Percentiles rank a stretch among this genome's conserved stretches.
Conservation (phyloP, 164 flowering plant species). For the Echeveria elegans region DNA sequence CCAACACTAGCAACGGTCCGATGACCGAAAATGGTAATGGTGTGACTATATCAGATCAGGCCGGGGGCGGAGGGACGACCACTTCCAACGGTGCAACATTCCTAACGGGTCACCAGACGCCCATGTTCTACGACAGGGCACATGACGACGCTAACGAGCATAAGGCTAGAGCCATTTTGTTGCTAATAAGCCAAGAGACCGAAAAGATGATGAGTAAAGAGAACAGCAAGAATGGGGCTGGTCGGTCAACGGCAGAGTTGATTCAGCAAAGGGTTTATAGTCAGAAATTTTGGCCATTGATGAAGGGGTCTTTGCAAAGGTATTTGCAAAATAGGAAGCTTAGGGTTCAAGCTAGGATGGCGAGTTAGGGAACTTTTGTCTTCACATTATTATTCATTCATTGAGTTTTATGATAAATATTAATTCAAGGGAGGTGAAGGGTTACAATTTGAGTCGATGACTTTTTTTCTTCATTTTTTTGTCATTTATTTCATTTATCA, state of each 20-base stretch:
- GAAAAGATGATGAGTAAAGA: conserved; percentile 12
- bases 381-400: no score
- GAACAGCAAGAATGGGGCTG: background rate
- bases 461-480: no score
- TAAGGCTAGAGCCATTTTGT: conserved; percentile 45
- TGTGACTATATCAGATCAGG: background rate
- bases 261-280: conserved; percentile 6
- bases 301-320: conserved; percentile 50
- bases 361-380: conserved; percentile 11
- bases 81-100: background rate
- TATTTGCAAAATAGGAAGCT: conserved; percentile 49
- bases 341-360: conserved; percentile 29
- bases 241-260: background rate
- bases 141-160: background rate
- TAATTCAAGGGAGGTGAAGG: no score
- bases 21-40: background rate
- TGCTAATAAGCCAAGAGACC: conserved; percentile 29
- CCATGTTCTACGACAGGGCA: background rate
- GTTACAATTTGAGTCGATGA: no score
- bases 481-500: no score
- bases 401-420: no score
- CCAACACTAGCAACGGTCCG: background rate
- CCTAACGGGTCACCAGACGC: background rate
- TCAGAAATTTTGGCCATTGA: conserved; percentile 19
- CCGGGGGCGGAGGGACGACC: background rate